Conservation (phyloP, 2,329 filamentous ascomycete genomes). For the Phoma sp. region DNA sequence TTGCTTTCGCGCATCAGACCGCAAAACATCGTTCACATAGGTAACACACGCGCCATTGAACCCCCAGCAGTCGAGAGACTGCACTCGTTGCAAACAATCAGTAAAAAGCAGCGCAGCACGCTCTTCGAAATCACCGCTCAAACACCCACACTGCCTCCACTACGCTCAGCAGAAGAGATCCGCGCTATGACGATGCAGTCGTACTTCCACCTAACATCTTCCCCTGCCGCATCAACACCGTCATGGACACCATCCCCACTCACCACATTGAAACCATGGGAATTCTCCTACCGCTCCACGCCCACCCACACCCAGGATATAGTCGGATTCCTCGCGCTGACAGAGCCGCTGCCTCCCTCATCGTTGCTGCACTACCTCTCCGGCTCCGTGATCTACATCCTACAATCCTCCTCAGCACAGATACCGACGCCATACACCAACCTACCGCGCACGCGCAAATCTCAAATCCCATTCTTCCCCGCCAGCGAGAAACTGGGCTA, state of each 20-base stretch:
- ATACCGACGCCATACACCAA: slow-evolving; percentile 24
- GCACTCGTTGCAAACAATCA: slow-evolving; percentile 56
- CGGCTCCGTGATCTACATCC: slow-evolving; percentile 71
- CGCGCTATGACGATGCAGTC: slow-evolving; percentile 79
- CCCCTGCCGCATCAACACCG: slow-evolving; percentile 23
- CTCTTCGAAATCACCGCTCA: slow-evolving; percentile 64
- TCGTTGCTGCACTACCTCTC: slow-evolving; percentile 70
- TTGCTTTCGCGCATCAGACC: slow-evolving; percentile 62
- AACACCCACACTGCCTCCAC: slow-evolving; percentile 47
- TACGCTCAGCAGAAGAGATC: slow-evolving; percentile 68
- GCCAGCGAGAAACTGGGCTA: slow-evolving; percentile 52
- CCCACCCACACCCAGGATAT: slow-evolving; percentile 57
- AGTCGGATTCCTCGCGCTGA: slow-evolving; percentile 70
- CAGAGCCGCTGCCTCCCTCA: slow-evolving; percentile 65
- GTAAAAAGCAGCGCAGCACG: slow-evolving; percentile 38
- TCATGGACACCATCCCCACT: slow-evolving; percentile 64
- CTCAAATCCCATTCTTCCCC: slow-evolving; percentile 68
- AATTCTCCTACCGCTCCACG: slow-evolving; percentile 63
- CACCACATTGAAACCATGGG: slow-evolving; percentile 63
- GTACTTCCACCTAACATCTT: slow-evolving; percentile 67
- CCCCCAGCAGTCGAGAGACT: slow-evolving; percentile 66
- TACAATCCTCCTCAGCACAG: slow-evolving; percentile 62
- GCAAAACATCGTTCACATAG: slow-evolving; percentile 71
- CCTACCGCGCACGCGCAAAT: slow-evolving; percentile 53
- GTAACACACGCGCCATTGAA: slow-evolving; percentile 43